Evolutionary conservation across 768 basidiomycete species (phyloP).

Genomic region (Leccinum barrowsii): DNA sequence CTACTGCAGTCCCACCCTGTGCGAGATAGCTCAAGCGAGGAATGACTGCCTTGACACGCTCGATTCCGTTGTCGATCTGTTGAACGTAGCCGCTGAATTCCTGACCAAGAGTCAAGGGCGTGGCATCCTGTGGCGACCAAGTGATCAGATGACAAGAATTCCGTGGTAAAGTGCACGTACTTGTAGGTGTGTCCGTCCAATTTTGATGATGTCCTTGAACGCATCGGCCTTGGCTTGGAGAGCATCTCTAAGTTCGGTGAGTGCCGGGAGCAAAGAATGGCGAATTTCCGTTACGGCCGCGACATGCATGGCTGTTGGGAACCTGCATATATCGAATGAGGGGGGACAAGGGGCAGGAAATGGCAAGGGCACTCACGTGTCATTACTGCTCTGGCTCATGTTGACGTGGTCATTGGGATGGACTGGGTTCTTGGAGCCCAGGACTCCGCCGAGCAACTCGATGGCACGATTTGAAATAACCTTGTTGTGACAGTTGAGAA

Average conservation of each 20-base stretch:
- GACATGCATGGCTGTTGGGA: conserved; percentile 99
- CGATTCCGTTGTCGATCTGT: conserved; percentile 88
- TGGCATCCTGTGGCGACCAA: conserved; percentile 70
- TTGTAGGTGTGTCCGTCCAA: conserved; percentile 95
- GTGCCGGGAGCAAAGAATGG: conserved; percentile 76
- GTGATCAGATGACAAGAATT: not conserved
- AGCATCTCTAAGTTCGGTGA: conserved; percentile 79
- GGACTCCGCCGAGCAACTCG: conserved; percentile 90
- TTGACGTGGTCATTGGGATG: conserved; percentile 99
- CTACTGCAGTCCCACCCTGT: conserved; percentile 98
- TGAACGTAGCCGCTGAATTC: conserved; percentile 99
- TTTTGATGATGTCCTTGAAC: conserved; percentile 94
- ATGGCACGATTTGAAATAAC: conserved; percentile 99
- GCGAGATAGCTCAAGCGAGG: conserved; percentile 88
- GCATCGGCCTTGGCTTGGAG: conserved; percentile 76
- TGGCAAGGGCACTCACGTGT: conserved; percentile 62
- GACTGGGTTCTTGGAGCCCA: conserved; percentile 95
- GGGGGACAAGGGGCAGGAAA: not conserved
- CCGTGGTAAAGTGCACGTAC: conserved; percentile 29
- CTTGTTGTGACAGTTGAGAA: conserved; percentile 34
- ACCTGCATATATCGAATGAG: conserved; percentile 44
- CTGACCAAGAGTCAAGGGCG: conserved; percentile 95
- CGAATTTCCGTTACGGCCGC: conserved; percentile 90
- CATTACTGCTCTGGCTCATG: conserved; percentile 98
- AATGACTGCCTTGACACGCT: conserved; percentile 73